Conservation (phyloP, 139 green algal species). For the Diplosphaera chodatii region DNA sequence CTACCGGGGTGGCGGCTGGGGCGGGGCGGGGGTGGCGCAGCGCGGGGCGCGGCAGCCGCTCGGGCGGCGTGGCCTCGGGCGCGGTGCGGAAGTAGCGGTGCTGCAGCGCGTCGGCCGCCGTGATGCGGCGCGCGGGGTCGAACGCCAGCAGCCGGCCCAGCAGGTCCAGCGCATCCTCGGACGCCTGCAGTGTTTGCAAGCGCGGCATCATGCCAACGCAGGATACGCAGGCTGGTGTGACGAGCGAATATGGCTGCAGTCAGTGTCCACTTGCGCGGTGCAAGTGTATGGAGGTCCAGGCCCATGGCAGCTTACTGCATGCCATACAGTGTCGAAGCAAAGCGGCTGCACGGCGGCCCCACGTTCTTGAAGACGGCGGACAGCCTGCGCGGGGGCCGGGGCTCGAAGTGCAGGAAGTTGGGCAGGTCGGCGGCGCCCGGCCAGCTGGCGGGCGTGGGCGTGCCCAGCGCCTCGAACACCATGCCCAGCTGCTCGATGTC, state of each 20-base stretch:
- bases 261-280: too few species aligned
- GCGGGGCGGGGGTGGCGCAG: background rate
- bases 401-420: conserved; percentile 51
- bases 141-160: conserved; percentile 40
- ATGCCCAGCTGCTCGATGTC: conserved; percentile 81
- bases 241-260: too few species aligned
- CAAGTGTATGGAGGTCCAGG: too few species aligned
- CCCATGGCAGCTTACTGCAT: too few species aligned
- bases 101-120: conserved; percentile 52
- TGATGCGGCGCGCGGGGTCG: conserved; percentile 40
- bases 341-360: too few species aligned
- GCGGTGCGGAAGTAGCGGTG: conserved; percentile 63
- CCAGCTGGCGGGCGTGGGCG: conserved; percentile 61
- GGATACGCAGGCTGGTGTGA: too few species aligned
- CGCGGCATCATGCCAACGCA: too few species aligned
- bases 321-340: too few species aligned
- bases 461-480: conserved; percentile 73
- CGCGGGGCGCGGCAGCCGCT: background rate
- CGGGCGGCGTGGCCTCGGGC: conserved; percentile 2
- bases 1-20: too few species aligned
- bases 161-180: conserved; percentile 58
- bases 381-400: conserved; percentile 38
- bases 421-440: conserved; percentile 50
- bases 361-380: conserved; percentile 42
- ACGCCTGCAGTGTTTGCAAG: too few species aligned